Percentiles rank a stretch among this genome's conserved stretches.
Conservation (phyloP, 2,329 filamentous ascomycete genomes). For the Venturia aucupariae region DNA sequence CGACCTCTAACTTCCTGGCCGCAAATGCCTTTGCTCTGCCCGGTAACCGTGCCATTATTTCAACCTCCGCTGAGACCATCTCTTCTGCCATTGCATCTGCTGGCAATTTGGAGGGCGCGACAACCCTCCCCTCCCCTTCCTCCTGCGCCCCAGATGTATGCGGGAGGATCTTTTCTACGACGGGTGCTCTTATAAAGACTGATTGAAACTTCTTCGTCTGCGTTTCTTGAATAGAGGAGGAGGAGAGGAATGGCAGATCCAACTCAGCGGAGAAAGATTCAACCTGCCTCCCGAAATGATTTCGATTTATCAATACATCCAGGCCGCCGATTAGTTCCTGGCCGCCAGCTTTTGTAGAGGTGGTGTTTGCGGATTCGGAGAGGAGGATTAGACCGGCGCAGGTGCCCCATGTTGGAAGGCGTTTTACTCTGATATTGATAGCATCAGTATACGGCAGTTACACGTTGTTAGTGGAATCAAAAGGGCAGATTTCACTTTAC, state of each 20-base stretch:
- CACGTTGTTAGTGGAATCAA: too few relatives aligned
- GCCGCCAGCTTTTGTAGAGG: slow-evolving; percentile 64
- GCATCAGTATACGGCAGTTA: too few relatives aligned
- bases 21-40: slow-evolving; percentile 41
- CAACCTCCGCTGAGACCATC: slow-evolving; percentile 41
- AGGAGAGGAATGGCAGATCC: slow-evolving; percentile 58
- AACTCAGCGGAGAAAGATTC: slow-evolving; percentile 80
- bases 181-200: slow-evolving; percentile 89
- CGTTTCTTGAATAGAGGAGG: slow-evolving; percentile 19
- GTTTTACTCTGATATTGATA: slow-evolving; percentile 48
- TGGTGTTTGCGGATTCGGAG: slow-evolving; percentile 75
- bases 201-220: slow-evolving; percentile 54
- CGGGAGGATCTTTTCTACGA: slow-evolving; percentile 73
- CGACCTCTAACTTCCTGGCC: background rate
- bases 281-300: slow-evolving; percentile 88
- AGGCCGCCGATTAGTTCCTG: slow-evolving; percentile 91
- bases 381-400: slow-evolving; percentile 91
- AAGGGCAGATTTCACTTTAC: slow-evolving; percentile 69
- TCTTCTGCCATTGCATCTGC: slow-evolving; percentile 36
- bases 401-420: slow-evolving; percentile 88
- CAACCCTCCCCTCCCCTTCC: slow-evolving; percentile 39
- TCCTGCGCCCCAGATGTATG: slow-evolving; percentile 39
- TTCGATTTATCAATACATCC: slow-evolving; percentile 81
- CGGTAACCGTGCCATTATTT: slow-evolving; percentile 49
- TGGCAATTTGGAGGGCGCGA: slow-evolving; percentile 46